Evolutionary conservation across 306 rosid genomes (phyloP).

Genomic region (Mimosa pudica): DNA sequence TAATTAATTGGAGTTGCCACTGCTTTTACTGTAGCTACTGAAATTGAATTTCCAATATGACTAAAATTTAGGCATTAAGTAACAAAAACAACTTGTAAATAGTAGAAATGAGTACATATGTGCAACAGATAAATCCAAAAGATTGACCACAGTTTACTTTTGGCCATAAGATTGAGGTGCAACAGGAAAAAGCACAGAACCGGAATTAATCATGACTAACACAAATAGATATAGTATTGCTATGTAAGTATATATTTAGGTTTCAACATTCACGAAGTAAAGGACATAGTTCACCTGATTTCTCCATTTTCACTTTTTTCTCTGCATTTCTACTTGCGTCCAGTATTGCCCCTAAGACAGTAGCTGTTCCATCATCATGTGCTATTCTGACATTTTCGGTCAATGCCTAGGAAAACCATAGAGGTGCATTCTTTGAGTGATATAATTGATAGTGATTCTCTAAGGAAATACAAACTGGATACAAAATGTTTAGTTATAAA

Average conservation of each 20-base stretch:
- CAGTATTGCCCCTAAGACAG: slow-evolving; percentile 66
- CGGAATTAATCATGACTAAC: slow-evolving; percentile 4
- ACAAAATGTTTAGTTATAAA: neutral
- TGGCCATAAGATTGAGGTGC: neutral
- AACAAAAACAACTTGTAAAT: neutral
- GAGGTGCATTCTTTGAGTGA: neutral
- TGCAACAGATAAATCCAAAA: neutral
- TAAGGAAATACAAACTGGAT: neutral
- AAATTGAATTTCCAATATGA: neutral
- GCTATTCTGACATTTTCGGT: slow-evolving; percentile 70
- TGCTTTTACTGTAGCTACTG: neutral
- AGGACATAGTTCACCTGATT: slow-evolving; percentile 58
- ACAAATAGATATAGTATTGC: slow-evolving; percentile 15
- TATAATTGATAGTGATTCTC: slow-evolving; percentile 24
- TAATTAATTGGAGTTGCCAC: neutral
- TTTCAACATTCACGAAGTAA: slow-evolving; percentile 22
- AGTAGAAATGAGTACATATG: neutral
- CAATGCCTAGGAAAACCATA: slow-evolving; percentile 58
- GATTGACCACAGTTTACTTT: slow-evolving; percentile 2
- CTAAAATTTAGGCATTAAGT: neutral
- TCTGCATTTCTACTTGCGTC: slow-evolving; percentile 70
- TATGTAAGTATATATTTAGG: neutral
- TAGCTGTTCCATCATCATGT: slow-evolving; percentile 75
- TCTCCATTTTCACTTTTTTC: slow-evolving; percentile 62
- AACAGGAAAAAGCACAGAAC: slow-evolving; percentile 12